These are phyloP conservation scores for Thymus mandschuricus DNA, from an alignment of 257 asterid genomes.

Conservation along the genomic window DNA sequence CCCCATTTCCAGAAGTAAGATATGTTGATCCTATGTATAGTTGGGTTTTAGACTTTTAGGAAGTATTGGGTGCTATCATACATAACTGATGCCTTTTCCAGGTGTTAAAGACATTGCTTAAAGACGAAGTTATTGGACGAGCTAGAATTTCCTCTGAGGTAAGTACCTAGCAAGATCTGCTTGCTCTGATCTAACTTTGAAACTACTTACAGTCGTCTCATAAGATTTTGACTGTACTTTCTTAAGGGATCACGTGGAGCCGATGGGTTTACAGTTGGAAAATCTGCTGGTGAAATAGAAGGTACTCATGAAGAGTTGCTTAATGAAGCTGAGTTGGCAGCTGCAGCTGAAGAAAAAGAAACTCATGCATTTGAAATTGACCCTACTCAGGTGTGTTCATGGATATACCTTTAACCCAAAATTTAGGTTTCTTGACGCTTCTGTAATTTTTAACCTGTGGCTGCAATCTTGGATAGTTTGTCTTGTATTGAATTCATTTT, in stretches of 20 bases:
- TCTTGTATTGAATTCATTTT: not conserved
- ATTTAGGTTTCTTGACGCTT: conserved; percentile 9
- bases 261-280: conserved; percentile 83
- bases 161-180: conserved; percentile 17
- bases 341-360: conserved; percentile 98
- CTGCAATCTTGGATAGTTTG: conserved; percentile 3
- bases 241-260: conserved; percentile 62
- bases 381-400: conserved; percentile 77
- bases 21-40: conserved; percentile 19
- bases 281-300: conserved; percentile 82
- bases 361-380: conserved; percentile 92
- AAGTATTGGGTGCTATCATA: conserved; percentile 15
- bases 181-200: not conserved
- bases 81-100: conserved; percentile 36
- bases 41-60: not conserved
- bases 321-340: conserved; percentile 90
- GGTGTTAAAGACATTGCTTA: conserved; percentile 82
- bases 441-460: conserved; percentile 15
- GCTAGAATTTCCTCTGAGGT: conserved; percentile 80
- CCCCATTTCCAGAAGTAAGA: conserved; percentile 94
- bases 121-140: conserved; percentile 75
- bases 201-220: conserved; percentile 3
- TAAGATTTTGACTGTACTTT: conserved; percentile 13
- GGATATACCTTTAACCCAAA: conserved; percentile 13
- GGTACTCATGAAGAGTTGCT: conserved; percentile 88